These are phyloP conservation scores for Scedosporium dehoogii DNA, from an alignment of 2,329 filamentous ascomycete species.

Conservation along the genomic window DNA sequence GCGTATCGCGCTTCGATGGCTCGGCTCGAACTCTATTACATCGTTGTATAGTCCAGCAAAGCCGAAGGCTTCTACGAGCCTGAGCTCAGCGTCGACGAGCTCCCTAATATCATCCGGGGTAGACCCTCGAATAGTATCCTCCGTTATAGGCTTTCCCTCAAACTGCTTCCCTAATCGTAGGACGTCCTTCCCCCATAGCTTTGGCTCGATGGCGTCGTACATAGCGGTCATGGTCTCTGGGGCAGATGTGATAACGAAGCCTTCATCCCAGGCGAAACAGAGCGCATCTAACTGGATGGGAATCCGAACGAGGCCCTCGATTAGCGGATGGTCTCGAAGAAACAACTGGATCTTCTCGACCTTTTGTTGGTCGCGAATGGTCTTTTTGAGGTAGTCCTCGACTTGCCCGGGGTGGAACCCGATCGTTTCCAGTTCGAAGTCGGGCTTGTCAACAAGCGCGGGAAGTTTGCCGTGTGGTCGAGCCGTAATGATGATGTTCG, in stretches of 20 bases:
- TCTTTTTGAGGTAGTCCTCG: not conserved
- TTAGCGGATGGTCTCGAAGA: not conserved
- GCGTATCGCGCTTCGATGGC: not conserved
- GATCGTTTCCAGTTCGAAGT: slow-evolving; percentile 2
- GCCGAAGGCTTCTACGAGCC: not conserved
- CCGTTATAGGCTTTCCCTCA: not conserved
- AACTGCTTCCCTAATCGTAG: not conserved
- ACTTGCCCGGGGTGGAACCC: not conserved
- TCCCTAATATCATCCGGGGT: not conserved
- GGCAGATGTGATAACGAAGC: not conserved
- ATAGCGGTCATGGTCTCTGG: slow-evolving; percentile 7
- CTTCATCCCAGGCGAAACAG: slow-evolving; percentile 3
- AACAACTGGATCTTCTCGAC: not conserved
- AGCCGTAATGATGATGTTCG: not conserved
- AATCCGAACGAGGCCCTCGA: slow-evolving; percentile 2
- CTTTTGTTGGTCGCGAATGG: not conserved
- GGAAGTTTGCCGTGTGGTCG: not conserved
- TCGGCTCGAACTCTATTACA: not conserved
- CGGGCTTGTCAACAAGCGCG: not conserved
- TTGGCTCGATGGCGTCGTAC: slow-evolving; percentile 3
- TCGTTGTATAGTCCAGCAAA: slow-evolving; percentile 2
- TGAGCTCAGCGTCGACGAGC: not conserved
- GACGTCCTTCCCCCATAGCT: slow-evolving; percentile 6
- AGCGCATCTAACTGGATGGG: slow-evolving; percentile 7
- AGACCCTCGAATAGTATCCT: not conserved